Evolutionary conservation across 1,284 basidiomycete genomes (phyloP), one percentile per base, ranked within the genome.

Genomic region (Ustilago tritici): DNA sequence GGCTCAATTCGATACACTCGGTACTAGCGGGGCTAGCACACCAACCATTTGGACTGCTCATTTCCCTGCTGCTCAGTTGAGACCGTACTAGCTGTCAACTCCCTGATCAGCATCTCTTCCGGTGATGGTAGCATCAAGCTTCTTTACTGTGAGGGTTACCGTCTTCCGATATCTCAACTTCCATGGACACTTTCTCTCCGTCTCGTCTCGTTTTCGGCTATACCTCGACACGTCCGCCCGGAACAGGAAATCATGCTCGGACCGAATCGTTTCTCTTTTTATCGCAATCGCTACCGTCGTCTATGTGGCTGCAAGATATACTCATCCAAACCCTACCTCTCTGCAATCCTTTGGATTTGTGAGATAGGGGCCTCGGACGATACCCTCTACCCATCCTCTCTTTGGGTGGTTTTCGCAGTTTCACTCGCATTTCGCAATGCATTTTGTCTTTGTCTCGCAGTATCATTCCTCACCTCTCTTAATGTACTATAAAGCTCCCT

Each of bases 1-100:
- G 6, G 47, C 60, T 41, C 60, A 64, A 15, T 56, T 77, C 12
- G 75, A 73, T 17, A 49, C 59, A 2, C 52, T 74, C 3, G 56
- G 32, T 17, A 41, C 59, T 6, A 78, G 65, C 31, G 76, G 65
- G 0, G 57, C 76, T 8, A 60, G 61, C n/a, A 68, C 76, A 19
- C 76, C 76, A 3, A 70, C 67, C 5, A 50, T 74, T 40, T 73
- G 71, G 71, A 65, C 71, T 11, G 59, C 65, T 9, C 76, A 74
- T 15, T 78, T 78, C 31, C 76, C 76, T 12, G 61, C 76, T 9
- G 70, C 76, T 46, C 76, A 78, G n/a, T 62, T 78, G 28, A 64
- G 76, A 31, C 76, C 76, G 19, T 78, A 78, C 56, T 78, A 64
- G 40, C n/a, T 8, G 23, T 28, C 9, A 46, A 7, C n/a, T 46